Evolutionary conservation across 2,329 filamentous ascomycete genomes (phyloP), one percentile per base, ranked within the genome.

Genomic region (Ambrosiella cleistominuta): DNA sequence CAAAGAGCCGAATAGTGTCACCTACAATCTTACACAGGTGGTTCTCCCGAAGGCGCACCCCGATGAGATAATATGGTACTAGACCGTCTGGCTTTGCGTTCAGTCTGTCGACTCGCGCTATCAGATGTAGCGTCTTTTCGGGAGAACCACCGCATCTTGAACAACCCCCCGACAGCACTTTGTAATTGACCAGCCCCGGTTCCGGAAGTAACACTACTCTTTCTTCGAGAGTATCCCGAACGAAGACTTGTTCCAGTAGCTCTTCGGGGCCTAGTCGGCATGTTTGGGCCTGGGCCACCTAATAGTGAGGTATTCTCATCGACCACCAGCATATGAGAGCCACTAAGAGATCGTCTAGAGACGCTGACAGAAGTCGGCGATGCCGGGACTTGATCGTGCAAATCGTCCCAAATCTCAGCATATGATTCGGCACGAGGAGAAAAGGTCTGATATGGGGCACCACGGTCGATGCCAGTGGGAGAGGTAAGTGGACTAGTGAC

Each of bases 321-420:
- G 1, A 66, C 66, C 53, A 70, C 66, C 53, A 68, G 66, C 39
- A 51, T 51, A n/a, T n/a, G 11, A 44, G 35, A 11, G 35, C 17
- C 7, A 51, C 37, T 11, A 15, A 35, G 19, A 15, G 54, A 9
- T 19, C 17, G 15, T 15, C 54, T 7, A 27, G 35, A 17, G 17
- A 66, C 54, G 62, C 63, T 61, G 54, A 65, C 51, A 3, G 15
- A 65, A 17, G 57, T 38, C 63, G 65, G 50, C 17, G 55, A 38
- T 17, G 57, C 13, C 19, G 50, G 57, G 13, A 54, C 45, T 45
- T 85, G 81, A 64, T 95, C 89, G 66, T 93, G 84, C 12, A 95
- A 75, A 67, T 94, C 88, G 58, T 82, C 86, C 89, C 88, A 95
- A 38, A 95, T 93, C 64, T 93, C 86, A 40, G 81, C 82, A 1